Evolutionary conservation across 305 asterid species (phyloP).

Genomic region (Ilex paraguariensis): DNA sequence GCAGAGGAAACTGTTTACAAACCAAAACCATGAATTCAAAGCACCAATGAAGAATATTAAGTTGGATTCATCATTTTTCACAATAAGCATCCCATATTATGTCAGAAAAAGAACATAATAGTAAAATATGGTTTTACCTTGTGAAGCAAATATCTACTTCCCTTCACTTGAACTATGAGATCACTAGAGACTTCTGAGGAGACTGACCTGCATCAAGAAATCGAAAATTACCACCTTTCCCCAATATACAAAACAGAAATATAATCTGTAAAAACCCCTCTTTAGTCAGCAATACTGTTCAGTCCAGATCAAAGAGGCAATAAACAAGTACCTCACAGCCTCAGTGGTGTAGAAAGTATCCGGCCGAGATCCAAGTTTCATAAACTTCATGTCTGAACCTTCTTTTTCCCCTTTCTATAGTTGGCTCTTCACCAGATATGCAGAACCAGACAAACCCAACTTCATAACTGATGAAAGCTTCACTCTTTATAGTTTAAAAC

Average conservation of each 20-base stretch:
- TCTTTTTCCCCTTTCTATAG: slow-evolving; percentile 16
- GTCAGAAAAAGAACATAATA: too few relatives aligned
- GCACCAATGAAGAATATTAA: not conserved
- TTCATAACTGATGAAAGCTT: slow-evolving; percentile 19
- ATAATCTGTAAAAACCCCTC: not conserved
- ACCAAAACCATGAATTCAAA: slow-evolving; percentile 1
- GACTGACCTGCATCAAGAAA: slow-evolving; percentile 31
- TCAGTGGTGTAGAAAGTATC: slow-evolving; percentile 80
- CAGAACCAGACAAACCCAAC: slow-evolving; percentile 27
- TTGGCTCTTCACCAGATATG: not conserved
- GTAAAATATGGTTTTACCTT: slow-evolving; percentile 14
- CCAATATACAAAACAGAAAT: too few relatives aligned
- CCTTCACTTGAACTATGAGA: slow-evolving; percentile 27
- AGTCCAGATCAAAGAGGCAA: not conserved
- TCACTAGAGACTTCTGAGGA: slow-evolving; percentile 35
- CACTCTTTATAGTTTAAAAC: slow-evolving; percentile 19
- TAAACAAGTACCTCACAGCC: slow-evolving; percentile 38
- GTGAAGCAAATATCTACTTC: slow-evolving; percentile 40
- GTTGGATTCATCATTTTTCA: too few relatives aligned
- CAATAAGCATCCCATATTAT: too few relatives aligned
- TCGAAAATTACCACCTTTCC: not conserved
- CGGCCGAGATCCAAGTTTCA: slow-evolving; percentile 88
- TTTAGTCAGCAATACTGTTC: not conserved
- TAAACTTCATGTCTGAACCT: slow-evolving; percentile 64
- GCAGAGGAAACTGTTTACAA: slow-evolving; percentile 45